phyloP scores from a whole-genome alignment of 2,329 filamentous ascomycete species.

The Dothidotthia symphoricarpi region DNA sequence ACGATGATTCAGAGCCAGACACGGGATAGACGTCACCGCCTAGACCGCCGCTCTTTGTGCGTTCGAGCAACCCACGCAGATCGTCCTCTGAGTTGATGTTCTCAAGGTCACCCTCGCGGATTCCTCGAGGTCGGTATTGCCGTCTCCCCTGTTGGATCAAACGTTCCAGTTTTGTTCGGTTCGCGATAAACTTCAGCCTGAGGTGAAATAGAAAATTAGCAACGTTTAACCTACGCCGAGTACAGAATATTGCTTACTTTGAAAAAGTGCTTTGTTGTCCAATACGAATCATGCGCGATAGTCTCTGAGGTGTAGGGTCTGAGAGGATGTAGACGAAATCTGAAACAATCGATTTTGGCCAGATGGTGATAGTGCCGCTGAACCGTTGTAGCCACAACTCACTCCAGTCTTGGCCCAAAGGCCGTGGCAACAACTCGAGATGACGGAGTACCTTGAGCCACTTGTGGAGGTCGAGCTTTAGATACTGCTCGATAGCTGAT shows the following conservation, averaged over 20 bases:
- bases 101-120: conserved; percentile 34
- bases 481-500: conserved; percentile 86
- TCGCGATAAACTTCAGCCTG: conserved; percentile 77
- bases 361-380: conserved; percentile 91
- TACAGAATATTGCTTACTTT: conserved; percentile 47
- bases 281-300: conserved; percentile 86
- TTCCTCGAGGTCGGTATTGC: conserved; percentile 37
- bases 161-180: conserved; percentile 80
- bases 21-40: conserved; percentile 18
- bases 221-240: no score
- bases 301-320: conserved; percentile 71
- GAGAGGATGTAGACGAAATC: conserved; percentile 86
- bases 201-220: no score
- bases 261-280: conserved; percentile 89
- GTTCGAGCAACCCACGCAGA: conserved; percentile 42
- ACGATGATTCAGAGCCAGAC: conserved; percentile 33
- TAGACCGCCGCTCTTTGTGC: conserved; percentile 21
- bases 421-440: conserved; percentile 84
- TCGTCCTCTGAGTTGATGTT: conserved; percentile 50
- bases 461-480: conserved; percentile 95
- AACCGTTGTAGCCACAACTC: conserved; percentile 96
- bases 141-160: conserved; percentile 58
- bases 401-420: conserved; percentile 92
- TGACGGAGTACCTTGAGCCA: conserved; percentile 95
- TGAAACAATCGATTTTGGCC: conserved; percentile 75